Evolutionary conservation across 2,329 filamentous ascomycete species (phyloP).

Genomic region (Sarocladium kiliense): DNA sequence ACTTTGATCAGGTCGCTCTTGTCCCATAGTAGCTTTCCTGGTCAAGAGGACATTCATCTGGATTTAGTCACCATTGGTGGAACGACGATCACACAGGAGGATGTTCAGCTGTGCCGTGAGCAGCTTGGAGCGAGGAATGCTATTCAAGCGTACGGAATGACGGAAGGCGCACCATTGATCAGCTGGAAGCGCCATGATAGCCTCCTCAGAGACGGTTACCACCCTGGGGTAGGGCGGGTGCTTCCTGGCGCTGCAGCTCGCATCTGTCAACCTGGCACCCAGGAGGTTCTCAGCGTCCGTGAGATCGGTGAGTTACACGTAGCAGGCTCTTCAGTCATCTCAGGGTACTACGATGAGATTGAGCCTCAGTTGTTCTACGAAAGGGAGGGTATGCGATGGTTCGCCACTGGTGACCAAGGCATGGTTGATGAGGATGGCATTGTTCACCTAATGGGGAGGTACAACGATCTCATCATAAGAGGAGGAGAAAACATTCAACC

Average conservation of each 20-base stretch:
- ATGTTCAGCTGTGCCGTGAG: conserved; percentile 26
- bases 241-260: conserved; percentile 32
- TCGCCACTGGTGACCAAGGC: conserved; percentile 36
- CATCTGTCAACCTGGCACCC: conserved; percentile 28
- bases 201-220: conserved; percentile 24
- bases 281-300: conserved; percentile 22
- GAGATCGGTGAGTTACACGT: conserved; percentile 36
- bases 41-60: conserved; percentile 20
- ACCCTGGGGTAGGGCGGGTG: conserved; percentile 36
- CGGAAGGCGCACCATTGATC: conserved; percentile 35
- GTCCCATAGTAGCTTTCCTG: conserved; percentile 23
- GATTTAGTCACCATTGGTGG: conserved; percentile 29
- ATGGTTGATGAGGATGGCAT: conserved; percentile 30
- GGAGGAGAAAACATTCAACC: conserved; percentile 41
- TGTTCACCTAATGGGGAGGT: conserved; percentile 34
- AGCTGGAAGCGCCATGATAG: conserved; percentile 31
- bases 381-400: conserved; percentile 28
- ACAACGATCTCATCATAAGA: conserved; percentile 41
- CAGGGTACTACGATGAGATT: conserved; percentile 24
- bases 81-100: conserved; percentile 23
- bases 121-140: conserved; percentile 25
- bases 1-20: conserved; percentile 28
- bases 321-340: conserved; percentile 29
- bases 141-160: conserved; percentile 40
- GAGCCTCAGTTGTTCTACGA: conserved; percentile 27